Evolutionary conservation across 805 yeast genomes (phyloP).

Genomic region (Cyberlindnera misumaiensis): DNA sequence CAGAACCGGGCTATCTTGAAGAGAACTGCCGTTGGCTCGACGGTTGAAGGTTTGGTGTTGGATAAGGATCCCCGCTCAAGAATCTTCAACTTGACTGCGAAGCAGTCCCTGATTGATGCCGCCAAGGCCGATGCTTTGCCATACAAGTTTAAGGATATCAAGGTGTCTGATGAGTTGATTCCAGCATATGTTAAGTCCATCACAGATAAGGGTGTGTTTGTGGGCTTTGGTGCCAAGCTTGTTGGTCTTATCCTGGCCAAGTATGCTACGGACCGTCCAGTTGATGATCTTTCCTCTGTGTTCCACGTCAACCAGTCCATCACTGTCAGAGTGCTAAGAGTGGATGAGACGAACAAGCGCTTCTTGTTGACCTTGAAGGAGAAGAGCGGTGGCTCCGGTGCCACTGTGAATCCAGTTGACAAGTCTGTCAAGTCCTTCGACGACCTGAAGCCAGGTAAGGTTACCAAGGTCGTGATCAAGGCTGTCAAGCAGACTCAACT

Average conservation of each 20-base stretch:
- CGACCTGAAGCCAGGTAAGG: slow-evolving; percentile 54
- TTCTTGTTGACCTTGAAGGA: slow-evolving; percentile 59
- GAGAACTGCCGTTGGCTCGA: slow-evolving; percentile 54
- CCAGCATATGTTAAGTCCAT: slow-evolving; percentile 75
- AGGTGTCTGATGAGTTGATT: slow-evolving; percentile 38
- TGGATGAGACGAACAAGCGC: slow-evolving; percentile 64
- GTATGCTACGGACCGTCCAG: slow-evolving; percentile 50
- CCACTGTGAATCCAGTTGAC: slow-evolving; percentile 55
- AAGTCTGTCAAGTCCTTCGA: slow-evolving; percentile 35
- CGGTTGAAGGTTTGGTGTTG: slow-evolving; percentile 53
- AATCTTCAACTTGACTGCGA: slow-evolving; percentile 56
- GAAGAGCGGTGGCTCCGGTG: slow-evolving; percentile 22
- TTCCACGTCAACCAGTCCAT: slow-evolving; percentile 69
- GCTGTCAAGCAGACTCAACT: slow-evolving; percentile 67
- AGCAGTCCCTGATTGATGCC: slow-evolving; percentile 59
- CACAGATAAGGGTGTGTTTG: slow-evolving; percentile 77
- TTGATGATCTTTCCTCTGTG: slow-evolving; percentile 44
- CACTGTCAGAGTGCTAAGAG: slow-evolving; percentile 54
- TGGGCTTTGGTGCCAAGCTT: slow-evolving; percentile 70
- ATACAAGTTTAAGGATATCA: slow-evolving; percentile 48
- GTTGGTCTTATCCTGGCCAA: slow-evolving; percentile 80
- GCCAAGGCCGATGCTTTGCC: slow-evolving; percentile 54
- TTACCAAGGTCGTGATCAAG: slow-evolving; percentile 54
- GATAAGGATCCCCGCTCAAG: slow-evolving; percentile 59
- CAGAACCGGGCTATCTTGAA: slow-evolving; percentile 64